Evolutionary conservation across 2,329 filamentous ascomycete species (phyloP), one percentile per base, ranked within the genome.

Genomic region (Epichloe uncinata): DNA sequence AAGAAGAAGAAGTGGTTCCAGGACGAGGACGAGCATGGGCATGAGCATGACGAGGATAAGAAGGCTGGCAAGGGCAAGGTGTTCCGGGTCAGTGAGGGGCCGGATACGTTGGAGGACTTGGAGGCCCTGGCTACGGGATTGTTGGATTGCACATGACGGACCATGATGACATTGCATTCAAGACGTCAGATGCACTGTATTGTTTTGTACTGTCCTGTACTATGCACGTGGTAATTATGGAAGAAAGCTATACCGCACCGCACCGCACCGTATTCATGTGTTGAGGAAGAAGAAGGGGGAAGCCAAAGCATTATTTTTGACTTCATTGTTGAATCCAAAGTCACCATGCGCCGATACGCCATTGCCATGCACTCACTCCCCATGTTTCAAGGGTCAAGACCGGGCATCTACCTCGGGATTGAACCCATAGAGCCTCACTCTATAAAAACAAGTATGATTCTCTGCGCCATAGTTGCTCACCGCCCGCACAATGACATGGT

Each of bases 1-100:
- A 68, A 69, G 74, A 82, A 76, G 52, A 87, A 85, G 78, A 88
- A 88, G 67, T 87, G 84, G 84, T 88, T 88, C 69, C 74, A 88
- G 64, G 77, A 82, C 52, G 81, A 85, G 60, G 76, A 78, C 51
- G 79, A 7, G 22, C 22, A 26, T 26, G 22, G n/a, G n/a, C n/a
- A n/a, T n/a, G n/a, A 71, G 49, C 67, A 66, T 45, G 61, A 62
- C 46, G 59, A 59, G 46, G 61, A 62, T 53, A 65, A 65, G 58
- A 62, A 54, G 49, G 71, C 68, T 62, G 69, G 15, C 33, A 54
- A 67, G 59, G 63, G 73, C 62, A 75, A 74, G 67, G 74, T 81
- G 43, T 74, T 83, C 60, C 77, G 78, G 67, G 73, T 79, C 58
- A 73, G 73, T 13, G 75, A 81, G 48, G 82, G 87, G 69, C 85